Base-by-base conservation (phyloP, 2,329 filamentous ascomycete species). In the Cladophialophora yegresii region DNA sequence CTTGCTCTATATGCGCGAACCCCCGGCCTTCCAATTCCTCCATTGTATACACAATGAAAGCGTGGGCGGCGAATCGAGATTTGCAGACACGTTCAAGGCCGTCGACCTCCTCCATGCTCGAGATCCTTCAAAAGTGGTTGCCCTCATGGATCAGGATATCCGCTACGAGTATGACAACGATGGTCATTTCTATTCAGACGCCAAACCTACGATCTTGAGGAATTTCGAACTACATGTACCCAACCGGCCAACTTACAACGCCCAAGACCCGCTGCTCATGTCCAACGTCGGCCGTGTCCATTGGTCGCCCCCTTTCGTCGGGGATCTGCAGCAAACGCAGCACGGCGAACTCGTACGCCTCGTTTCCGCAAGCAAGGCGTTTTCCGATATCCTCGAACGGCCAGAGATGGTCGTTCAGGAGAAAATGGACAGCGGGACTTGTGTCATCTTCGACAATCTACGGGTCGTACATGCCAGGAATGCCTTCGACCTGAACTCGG, bases 381-480 rank as follows among this genome's bases (percentile, higher is more conserved):
- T 96, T 71, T 82, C 87, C 55, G 64, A 74, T 0, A 69, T 84
- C 0, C 77, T 95, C 26, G 87, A 91, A 68, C 73, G 80, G 0
- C 77, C 82, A 0, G 73, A 79, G 3, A 85, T 85, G 65, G 77
- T 92, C 59, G 89, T 88, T 72, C 83, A 93, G 79, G 82, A 89
- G 64, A 89, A 89, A 76, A 80, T 97, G 76, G 80, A 86, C 60
- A 87, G 90, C 3, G 95, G 93, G 2, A 90, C 96, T 73, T 96
- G 92, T 74, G 92, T 93, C 12, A 83, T 99, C n/a, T 98, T 99
- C 74, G 89, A 96, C 75, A 98, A 98, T 74, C 56, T 69, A 45
- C 83, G 93, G 20, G 82, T 96, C n/a, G 77, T 96, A 73, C 95
- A 98, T 79, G 93, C 92, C 0, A 82, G 95, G 3, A 84, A 82